Evolutionary conservation across 2,329 filamentous ascomycete genomes (phyloP), one percentile per base, ranked within the genome.

Genomic region (Fusarium staphyleae): DNA sequence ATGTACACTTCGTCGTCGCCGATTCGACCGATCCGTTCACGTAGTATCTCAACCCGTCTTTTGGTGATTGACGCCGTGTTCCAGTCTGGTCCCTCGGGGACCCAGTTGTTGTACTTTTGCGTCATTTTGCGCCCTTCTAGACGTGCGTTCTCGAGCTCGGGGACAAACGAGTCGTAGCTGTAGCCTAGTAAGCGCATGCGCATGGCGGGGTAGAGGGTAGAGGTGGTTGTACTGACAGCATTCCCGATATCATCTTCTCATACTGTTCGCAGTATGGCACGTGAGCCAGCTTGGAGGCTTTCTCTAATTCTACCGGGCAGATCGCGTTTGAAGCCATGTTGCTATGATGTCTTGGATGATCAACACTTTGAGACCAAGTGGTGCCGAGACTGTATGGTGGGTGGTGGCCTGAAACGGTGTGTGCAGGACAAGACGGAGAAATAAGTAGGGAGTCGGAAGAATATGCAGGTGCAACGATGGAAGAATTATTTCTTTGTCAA

Each of bases 191-290:
- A n/a, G 22, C 19, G 0, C 0, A 30, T 3, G 3, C 3, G 9
- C 1, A 26, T 26, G 19, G 19, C 6, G 4, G 6, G 6, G 4
- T 6, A 22, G 4, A 22, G 19, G 19, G 19, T 22, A 22, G 2
- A 0, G 0, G 0, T 3, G 3, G 7, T 1, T 15, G 7, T 16
- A 55, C 44, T 61, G 68, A 84, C 82, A 86, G 74, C 74, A 86
- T 82, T 22, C 84, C 83, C 0, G 82, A 86, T 40, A 87, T 82
- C 83, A 87, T 87, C 65, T 81, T 83, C 65, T 87, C 82, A 47
- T 86, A 87, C 54, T 86, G 80, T 7, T 86, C 83, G 52, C 81
- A 80, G 75, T 79, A 82, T 0, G 82, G 83, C 2, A 80, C 73
- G 55, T 84, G 77, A 9, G 77, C 71, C 10, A 84, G 69, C 28